Base-by-base conservation (phyloP, 2,329 filamentous ascomycete species). In the Hortaea sp. region DNA sequence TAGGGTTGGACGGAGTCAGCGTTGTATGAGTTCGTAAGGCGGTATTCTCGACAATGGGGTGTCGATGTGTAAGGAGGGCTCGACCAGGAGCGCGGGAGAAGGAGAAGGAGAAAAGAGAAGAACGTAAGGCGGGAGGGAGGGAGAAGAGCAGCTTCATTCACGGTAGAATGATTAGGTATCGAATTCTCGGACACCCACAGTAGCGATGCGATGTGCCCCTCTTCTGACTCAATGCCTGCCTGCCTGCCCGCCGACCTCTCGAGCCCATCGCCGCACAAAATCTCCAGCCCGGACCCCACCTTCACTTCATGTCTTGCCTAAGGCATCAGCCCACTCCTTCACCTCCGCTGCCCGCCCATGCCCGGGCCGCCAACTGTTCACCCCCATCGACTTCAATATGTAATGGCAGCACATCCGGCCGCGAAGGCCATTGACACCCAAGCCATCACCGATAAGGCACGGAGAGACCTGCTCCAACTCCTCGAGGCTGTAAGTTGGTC, bases 391-490 rank as follows among this genome's bases (percentile, higher is more conserved):
- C 9, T 20, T 7, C 37, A 39, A 39, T 7, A 39, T 39, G 59
- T 61, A 49, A 66, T 66, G 63, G 63, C 63, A 45, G 62, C 57
- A 48, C 58, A 62, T 47, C 51, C 71, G 50, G 58, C 67, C 55
- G 85, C 89, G 65, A 84, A 82, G 53, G 59, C 67, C 55, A 86
- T 92, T 65, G 83, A 82, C 66, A 79, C 82, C 49, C 79, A 85
- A 57, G 80, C 88, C 62, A 80, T 92, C 64, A 81, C 78, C 61
- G 83, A 85, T 54, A 88, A 85, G 69, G 85, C 88, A 55, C 84
- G 88, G 51, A 88, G 88, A 66, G 88, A 95, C 65, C 75, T 98
- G 55, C 76, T 98, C 57, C 82, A 84, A 68, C 81, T 97, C 58
- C 83, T 98, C 51, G 90, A 97, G 78, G 84, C 85, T 68, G 92